Percentiles rank a stretch among this genome's conserved stretches.
Evolutionary conservation across 345 rosid species (phyloP).

Genomic region (Salix exigua): DNA sequence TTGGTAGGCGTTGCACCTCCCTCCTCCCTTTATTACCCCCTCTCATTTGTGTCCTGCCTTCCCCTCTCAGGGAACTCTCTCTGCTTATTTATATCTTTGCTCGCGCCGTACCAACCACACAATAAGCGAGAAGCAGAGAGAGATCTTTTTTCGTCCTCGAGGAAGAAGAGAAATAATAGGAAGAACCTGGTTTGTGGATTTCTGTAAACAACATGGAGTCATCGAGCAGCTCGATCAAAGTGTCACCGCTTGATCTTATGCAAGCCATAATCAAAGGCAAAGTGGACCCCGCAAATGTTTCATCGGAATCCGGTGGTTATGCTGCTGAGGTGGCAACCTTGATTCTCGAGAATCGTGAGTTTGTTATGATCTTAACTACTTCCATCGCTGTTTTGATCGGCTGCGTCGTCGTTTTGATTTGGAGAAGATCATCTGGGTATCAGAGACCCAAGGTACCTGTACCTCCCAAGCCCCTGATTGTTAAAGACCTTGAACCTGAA

Average conservation of each 20-base stretch:
- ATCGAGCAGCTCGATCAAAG: constrained; percentile 30
- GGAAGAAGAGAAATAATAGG: not conserved
- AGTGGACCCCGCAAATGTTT: constrained; percentile 61
- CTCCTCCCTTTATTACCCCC: not conserved
- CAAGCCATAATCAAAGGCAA: constrained; percentile 72
- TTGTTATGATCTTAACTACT: constrained; percentile 72
- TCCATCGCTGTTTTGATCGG: constrained; percentile 87
- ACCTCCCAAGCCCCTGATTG: constrained; percentile 54
- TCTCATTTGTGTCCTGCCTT: not conserved
- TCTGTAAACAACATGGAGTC: constrained; percentile 5
- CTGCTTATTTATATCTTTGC: not conserved
- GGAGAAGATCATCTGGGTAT: constrained; percentile 57
- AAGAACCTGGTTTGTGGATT: not conserved
- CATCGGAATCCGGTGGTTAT: constrained; percentile 26
- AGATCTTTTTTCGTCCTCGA: not conserved
- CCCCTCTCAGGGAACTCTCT: not conserved
- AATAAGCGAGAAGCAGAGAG: not conserved
- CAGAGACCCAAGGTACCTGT: constrained; percentile 1
- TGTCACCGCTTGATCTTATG: constrained; percentile 76
- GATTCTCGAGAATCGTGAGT: constrained; percentile 58
- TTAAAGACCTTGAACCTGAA: constrained; percentile 49
- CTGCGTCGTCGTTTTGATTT: constrained; percentile 68
- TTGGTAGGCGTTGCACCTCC: constrained; percentile 11
- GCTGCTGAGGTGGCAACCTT: constrained; percentile 42
- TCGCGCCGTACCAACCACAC: constrained; percentile 1